Evolutionary conservation across 2,329 filamentous ascomycete species (phyloP).

Genomic region (Rhynchosporium graminicola): DNA sequence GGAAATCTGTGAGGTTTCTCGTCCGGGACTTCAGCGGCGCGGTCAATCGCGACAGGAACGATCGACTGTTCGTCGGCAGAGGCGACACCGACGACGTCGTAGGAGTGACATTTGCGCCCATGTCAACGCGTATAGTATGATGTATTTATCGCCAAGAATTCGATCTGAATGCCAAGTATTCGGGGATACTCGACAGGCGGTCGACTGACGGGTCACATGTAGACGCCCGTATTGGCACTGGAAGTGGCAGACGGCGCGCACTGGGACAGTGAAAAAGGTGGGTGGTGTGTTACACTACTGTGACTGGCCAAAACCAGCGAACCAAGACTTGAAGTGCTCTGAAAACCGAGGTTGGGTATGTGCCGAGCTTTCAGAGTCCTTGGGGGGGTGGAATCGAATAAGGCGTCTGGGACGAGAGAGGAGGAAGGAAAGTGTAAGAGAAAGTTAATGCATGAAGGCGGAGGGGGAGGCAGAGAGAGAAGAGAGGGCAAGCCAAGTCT

Average conservation of each 20-base stretch:
- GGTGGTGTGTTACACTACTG: constrained; percentile 1
- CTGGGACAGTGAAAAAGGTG: constrained; percentile 3
- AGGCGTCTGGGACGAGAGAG: constrained; percentile 1
- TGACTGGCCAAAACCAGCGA: constrained; percentile 2
- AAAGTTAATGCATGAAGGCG: constrained; percentile 3
- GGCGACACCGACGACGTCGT: constrained; percentile 33
- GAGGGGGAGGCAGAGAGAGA: neutral
- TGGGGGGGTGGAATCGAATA: neutral
- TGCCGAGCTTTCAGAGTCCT: neutral
- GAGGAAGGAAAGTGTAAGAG: neutral
- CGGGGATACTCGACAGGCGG: constrained; percentile 24
- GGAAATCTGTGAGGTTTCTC: constrained; percentile 75
- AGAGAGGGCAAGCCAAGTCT: neutral
- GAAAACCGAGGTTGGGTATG: neutral
- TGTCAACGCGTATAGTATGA: constrained; percentile 28
- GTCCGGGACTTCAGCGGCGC: constrained; percentile 48
- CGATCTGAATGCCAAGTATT: constrained; percentile 35
- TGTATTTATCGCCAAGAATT: constrained; percentile 39
- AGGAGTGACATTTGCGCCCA: constrained; percentile 39
- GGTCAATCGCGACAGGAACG: constrained; percentile 46
- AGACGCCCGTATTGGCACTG: constrained; percentile 15
- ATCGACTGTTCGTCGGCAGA: constrained; percentile 34
- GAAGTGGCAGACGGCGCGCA: constrained; percentile 15
- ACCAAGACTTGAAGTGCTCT: constrained; percentile 6
- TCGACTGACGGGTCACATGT: constrained; percentile 21